phyloP scores from a whole-genome alignment of 2,329 filamentous ascomycete genomes.

The Pseudofabraea citricarpa region DNA sequence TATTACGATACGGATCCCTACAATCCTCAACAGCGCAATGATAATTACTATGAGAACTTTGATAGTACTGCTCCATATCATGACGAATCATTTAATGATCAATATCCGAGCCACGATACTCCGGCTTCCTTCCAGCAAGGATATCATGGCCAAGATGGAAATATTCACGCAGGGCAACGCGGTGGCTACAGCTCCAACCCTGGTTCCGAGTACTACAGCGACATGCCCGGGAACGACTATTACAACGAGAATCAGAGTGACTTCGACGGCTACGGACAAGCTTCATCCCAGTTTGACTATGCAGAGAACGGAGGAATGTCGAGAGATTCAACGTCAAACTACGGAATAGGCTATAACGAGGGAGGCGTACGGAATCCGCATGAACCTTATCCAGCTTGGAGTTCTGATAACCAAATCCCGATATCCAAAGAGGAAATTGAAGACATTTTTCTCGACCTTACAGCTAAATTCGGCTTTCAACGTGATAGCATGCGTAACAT shows the following conservation, averaged over 20 bases:
- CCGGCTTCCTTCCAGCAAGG: constrained; percentile 17
- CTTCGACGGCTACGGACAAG: constrained; percentile 79
- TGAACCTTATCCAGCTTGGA: constrained; percentile 97
- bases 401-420: constrained; percentile 93
- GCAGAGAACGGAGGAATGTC: constrained; percentile 85
- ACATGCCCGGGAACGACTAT: constrained; percentile 97
- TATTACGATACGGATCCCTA: constrained; percentile 84
- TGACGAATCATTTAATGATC: constrained; percentile 50
- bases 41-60: constrained; percentile 88
- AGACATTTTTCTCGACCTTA: constrained; percentile 93
- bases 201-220: constrained; percentile 97
- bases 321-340: constrained; percentile 94
- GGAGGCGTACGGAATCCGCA: constrained; percentile 87
- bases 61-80: constrained; percentile 88
- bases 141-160: constrained; percentile 31
- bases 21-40: constrained; percentile 80
- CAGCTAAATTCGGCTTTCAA: constrained; percentile 97
- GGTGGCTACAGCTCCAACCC: constrained; percentile 84
- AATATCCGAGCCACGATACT: constrained; percentile 67
- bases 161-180: constrained; percentile 49
- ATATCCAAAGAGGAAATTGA: constrained; percentile 98
- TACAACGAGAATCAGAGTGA: constrained; percentile 89
- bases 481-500: constrained; percentile 99
- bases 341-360: constrained; percentile 93
- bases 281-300: constrained; percentile 95